phyloP scores from a whole-genome alignment of 768 basidiomycete genomes.

The Punctularia strigosozonata region DNA sequence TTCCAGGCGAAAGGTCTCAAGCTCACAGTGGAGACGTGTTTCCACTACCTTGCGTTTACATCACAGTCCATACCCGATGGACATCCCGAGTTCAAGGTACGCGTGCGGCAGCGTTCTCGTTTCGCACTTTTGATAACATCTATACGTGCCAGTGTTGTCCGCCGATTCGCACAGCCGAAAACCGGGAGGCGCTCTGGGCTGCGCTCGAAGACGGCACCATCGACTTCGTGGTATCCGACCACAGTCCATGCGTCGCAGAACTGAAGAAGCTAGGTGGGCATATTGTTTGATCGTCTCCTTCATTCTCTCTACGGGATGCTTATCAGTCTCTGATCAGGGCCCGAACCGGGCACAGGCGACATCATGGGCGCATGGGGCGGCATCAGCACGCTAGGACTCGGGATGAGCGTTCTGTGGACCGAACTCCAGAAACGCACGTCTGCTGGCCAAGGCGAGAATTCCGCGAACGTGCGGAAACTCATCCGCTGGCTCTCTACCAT shows the following conservation, averaged over 20 bases:
- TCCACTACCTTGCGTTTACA: conserved; percentile 84
- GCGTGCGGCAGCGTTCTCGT: too few species aligned
- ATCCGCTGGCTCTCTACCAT: conserved; percentile 64
- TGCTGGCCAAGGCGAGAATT: too few species aligned
- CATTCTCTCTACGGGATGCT: too few species aligned
- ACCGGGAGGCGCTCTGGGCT: conserved; percentile 70
- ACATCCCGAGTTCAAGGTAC: conserved; percentile 84
- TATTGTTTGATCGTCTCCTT: too few species aligned
- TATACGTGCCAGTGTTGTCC: too few species aligned
- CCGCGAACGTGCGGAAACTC: conserved; percentile 46
- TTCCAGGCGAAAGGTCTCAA: conserved; percentile 49
- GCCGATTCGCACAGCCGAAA: conserved; percentile 67
- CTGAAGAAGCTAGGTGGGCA: conserved; percentile 77
- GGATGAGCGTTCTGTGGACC: conserved; percentile 82
- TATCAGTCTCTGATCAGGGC: too few species aligned
- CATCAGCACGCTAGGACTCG: conserved; percentile 83
- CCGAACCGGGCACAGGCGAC: conserved; percentile 65
- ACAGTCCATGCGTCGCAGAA: conserved; percentile 79
- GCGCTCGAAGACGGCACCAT: conserved; percentile 76
- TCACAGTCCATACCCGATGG: conserved; percentile 65
- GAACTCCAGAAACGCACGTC: conserved; percentile 54
- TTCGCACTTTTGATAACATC: too few species aligned
- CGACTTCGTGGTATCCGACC: conserved; percentile 92
- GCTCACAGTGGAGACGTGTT: conserved; percentile 93
- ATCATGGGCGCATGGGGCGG: conserved; percentile 94